Evolutionary conservation across 305 asterid species (phyloP).

Genomic region (Solanum hybrid): DNA sequence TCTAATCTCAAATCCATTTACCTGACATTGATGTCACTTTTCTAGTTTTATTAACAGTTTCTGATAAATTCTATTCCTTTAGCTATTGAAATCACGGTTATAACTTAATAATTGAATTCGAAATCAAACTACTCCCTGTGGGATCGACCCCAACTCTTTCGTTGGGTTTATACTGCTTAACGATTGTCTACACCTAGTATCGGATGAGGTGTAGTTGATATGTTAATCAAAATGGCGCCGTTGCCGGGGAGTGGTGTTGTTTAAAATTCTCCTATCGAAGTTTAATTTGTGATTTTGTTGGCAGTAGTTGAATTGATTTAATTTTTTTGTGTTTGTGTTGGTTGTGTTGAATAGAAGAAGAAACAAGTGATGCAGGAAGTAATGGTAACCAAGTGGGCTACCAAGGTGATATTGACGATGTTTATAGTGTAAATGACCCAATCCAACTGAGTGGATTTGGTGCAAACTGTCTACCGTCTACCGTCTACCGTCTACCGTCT

Average conservation of each 20-base stretch:
- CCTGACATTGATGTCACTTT: too few relatives aligned
- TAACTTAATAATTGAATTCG: too few relatives aligned
- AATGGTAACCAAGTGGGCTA: not conserved
- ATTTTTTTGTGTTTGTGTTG: not conserved
- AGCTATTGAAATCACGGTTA: too few relatives aligned
- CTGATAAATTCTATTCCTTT: too few relatives aligned
- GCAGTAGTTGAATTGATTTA: not conserved
- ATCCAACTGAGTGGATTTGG: not conserved
- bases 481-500: too few relatives aligned
- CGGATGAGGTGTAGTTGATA: too few relatives aligned
- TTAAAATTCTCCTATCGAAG: not conserved
- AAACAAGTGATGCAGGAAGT: not conserved
- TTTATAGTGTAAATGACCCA: not conserved
- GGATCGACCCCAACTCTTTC: too few relatives aligned
- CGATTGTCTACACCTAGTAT: too few relatives aligned
- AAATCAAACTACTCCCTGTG: too few relatives aligned
- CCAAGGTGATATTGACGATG: not conserved
- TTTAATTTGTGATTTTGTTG: not conserved
- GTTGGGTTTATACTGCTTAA: too few relatives aligned
- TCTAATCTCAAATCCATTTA: too few relatives aligned
- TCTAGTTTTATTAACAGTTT: too few relatives aligned
- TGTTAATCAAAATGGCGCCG: not conserved
- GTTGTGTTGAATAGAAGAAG: not conserved
- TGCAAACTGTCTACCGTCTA: not conserved
- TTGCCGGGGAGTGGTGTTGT: not conserved